Evolutionary conservation across 306 rosid genomes (phyloP), one percentile per base, ranked within the genome.

Genomic region (Cucumis melo): DNA sequence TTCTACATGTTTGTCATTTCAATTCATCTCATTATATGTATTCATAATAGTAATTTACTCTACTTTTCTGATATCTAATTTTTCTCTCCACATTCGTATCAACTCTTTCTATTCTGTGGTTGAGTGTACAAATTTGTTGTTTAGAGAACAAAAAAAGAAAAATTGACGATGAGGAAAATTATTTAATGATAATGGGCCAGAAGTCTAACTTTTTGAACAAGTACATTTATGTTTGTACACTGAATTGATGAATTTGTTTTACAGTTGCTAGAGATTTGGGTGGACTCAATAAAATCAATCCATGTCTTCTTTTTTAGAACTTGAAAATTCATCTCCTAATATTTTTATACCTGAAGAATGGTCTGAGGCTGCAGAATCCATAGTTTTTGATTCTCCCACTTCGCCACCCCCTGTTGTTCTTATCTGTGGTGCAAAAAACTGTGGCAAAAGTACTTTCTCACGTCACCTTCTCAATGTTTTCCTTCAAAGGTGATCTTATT

Each of bases 381-480:
- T 94, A 9, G 87, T 78, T 1, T 50, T 71, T 59, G 79, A 71
- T 38, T 85, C 90, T 57, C 23, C 70, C 46, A 73, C 86, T 61
- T 82, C 89, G 44, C 83, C 73, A 1, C 87, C 92, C 59, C 91
- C 96, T 51, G 75, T 90, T 60, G 85, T 78, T 81, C 73, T 94
- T 32, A 79, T 94, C 10, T 94, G 98, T 39, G 96, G 98, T 34
- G 85, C 96, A 39, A 91, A 89, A 78, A 94, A 94, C 75, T 84
- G 91, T 77, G 98, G 97, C 62, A 94, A 94, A 66, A 86, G 97
- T 77, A 90, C 91, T 24, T 91, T 94, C 85, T 90, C 98, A 23
- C 97, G 96, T 74, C 51, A 91, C 85, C 95, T 94, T 78, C 84
- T 94, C 46, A 94, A 94, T 62, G 51, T 82, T 38, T 87, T 90